Base-by-base conservation (phyloP, 2,329 filamentous ascomycete species). In the Escovopsis sp. region DNA sequence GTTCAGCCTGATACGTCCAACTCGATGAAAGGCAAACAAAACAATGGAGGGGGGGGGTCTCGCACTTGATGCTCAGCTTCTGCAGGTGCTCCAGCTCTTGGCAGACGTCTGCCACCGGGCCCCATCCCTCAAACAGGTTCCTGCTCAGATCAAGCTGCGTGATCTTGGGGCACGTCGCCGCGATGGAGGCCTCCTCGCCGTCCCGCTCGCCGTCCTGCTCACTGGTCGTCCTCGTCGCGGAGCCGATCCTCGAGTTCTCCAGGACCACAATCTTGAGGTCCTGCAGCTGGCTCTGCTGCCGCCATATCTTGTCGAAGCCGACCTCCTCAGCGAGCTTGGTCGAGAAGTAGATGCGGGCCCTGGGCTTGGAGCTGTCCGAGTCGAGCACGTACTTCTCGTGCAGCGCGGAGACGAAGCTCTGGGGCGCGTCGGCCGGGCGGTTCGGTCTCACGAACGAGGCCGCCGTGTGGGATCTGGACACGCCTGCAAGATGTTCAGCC, bases 301-400 rank as follows among this genome's bases (percentile, higher is more conserved):
- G 73, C 36, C 82, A 77, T 50, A 95, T 85, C 68, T 95, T 95
- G 51, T 94, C 87, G 52, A 96, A 96, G 28, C 91, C 91, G 32
- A 96, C 77, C 63, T 96, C 89, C 63, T 96, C 83, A 5, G 85
- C 89, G 15, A 88, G 74, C 62, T 96, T 96, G 33, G 62, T 84
- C 64, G 68, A 94, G 70, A 70, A 81, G 43, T 69, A 64, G 48
- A 94, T 82, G 39, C 75, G 68, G 2, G 54, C 51, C 8, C 52
- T 56, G 6, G 54, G 45, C 28, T 52, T 52, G 7, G 70, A 68
- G 7, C 63, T 58, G 11, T 63, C 55, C 12, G 47, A 49, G 26
- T 56, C 47, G 3, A 77, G 73, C 4, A 81, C 84, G 59, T 98
- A 98, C 65, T 95, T 98, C 52, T 79, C 73, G 46, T 75, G 75